phyloP scores from a whole-genome alignment of 768 basidiomycete genomes.

The Boletus sp. region DNA sequence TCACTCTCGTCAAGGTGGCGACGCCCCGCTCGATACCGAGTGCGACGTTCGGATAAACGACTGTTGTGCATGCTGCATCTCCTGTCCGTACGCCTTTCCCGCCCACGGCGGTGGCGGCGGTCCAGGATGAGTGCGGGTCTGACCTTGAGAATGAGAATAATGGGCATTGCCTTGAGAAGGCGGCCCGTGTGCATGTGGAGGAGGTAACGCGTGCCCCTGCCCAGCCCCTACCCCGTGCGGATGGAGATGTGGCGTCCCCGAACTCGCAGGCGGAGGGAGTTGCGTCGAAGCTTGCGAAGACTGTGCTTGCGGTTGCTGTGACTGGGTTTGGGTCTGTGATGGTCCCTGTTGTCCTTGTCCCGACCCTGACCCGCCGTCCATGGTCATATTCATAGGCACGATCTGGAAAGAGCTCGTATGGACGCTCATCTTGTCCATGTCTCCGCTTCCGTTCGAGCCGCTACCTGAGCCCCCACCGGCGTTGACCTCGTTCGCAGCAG shows the following conservation, averaged over 20 bases:
- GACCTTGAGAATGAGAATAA: slow-evolving; percentile 6
- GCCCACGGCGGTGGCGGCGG: slow-evolving; percentile 27
- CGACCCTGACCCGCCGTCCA: slow-evolving; percentile 17
- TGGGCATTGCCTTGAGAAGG: slow-evolving; percentile 8
- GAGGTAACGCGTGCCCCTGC: slow-evolving; percentile 9
- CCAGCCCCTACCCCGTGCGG: slow-evolving; percentile 7
- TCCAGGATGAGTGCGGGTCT: slow-evolving; percentile 14
- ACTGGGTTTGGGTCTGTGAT: slow-evolving; percentile 1
- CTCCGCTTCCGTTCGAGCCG: slow-evolving; percentile 6
- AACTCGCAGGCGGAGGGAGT: background rate
- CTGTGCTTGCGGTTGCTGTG: slow-evolving; percentile 10
- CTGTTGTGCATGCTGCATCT: slow-evolving; percentile 38
- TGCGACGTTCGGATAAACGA: slow-evolving; percentile 48
- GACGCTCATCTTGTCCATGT: slow-evolving; percentile 33
- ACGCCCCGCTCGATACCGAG: slow-evolving; percentile 36
- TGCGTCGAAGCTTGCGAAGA: slow-evolving; percentile 12
- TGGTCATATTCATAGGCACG: slow-evolving; percentile 19
- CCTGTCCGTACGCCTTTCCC: slow-evolving; percentile 21
- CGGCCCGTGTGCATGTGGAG: slow-evolving; percentile 6
- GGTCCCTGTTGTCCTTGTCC: slow-evolving; percentile 4
- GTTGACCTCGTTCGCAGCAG: slow-evolving; percentile 30
- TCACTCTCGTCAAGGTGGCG: slow-evolving; percentile 25
- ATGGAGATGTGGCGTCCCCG: slow-evolving; percentile 16
- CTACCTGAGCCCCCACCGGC: slow-evolving; percentile 13
- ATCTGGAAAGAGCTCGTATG: slow-evolving; percentile 66